Conservation (phyloP, 805 yeast genomes). For the Pichia gijzeniarum region DNA sequence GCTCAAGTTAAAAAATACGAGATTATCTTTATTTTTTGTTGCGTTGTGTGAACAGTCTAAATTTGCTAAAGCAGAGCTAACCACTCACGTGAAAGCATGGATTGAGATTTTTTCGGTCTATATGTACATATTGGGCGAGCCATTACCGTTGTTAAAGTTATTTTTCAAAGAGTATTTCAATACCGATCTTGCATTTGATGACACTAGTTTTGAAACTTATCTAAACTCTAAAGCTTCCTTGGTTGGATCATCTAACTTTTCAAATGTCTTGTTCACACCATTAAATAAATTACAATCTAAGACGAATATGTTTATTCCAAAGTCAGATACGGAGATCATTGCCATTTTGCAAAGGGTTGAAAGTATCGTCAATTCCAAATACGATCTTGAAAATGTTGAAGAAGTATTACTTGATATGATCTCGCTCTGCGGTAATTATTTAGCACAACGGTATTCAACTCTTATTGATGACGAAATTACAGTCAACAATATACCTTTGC, state of each 20-base stretch:
- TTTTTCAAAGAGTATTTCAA: slow-evolving; percentile 16
- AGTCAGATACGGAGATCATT: slow-evolving; percentile 42
- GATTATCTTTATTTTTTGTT: slow-evolving; percentile 47
- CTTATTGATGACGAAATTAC: slow-evolving; percentile 1
- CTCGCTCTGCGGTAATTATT: slow-evolving; percentile 41
- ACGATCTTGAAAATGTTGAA: slow-evolving; percentile 19
- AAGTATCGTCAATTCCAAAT: slow-evolving; percentile 24
- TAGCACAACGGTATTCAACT: slow-evolving; percentile 17
- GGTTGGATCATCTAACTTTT: slow-evolving; percentile 27
- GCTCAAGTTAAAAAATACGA: slow-evolving; percentile 6
- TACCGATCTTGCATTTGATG: slow-evolving; percentile 8
- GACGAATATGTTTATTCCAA: slow-evolving; percentile 33
- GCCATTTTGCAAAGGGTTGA: slow-evolving; percentile 37
- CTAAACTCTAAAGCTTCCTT: background rate
- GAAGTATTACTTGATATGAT: slow-evolving; percentile 31
- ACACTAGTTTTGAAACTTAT: slow-evolving; percentile 11
- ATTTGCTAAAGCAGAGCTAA: slow-evolving; percentile 35
- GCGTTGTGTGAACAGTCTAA: slow-evolving; percentile 65
- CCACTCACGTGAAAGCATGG: slow-evolving; percentile 38
- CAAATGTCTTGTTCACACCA: slow-evolving; percentile 30
- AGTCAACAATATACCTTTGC: slow-evolving; percentile 12
- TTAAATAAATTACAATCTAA: slow-evolving; percentile 21
- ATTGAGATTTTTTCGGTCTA: slow-evolving; percentile 41
- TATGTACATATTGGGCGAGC: slow-evolving; percentile 55
- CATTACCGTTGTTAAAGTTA: slow-evolving; percentile 24